Conservation (phyloP, 2,329 filamentous ascomycete species). For the Hymenoscyphus repandus region DNA sequence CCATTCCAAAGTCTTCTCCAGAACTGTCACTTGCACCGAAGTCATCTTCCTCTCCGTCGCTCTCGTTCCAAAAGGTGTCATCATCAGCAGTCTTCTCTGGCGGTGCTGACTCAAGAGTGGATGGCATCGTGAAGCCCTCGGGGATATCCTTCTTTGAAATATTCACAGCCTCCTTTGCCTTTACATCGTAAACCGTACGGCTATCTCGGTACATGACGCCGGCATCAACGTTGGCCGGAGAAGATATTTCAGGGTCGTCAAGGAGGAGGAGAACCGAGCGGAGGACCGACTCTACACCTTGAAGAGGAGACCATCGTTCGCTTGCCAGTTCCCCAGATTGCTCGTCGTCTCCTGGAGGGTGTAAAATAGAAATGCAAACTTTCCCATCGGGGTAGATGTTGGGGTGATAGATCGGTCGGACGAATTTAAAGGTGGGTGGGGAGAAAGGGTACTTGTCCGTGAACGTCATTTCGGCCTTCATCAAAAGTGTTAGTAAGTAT, state of each 20-base stretch:
- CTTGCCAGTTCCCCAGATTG: slow-evolving; percentile 86
- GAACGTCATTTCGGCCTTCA: slow-evolving; percentile 76
- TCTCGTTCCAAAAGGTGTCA: slow-evolving; percentile 77
- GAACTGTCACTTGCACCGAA: slow-evolving; percentile 68
- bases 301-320: slow-evolving; percentile 91
- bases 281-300: slow-evolving; percentile 90
- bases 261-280: slow-evolving; percentile 88
- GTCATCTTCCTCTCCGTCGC: slow-evolving; percentile 63
- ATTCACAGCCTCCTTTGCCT: slow-evolving; percentile 65
- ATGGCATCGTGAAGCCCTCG: slow-evolving; percentile 75
- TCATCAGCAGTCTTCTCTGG: slow-evolving; percentile 64
- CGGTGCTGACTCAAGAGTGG: slow-evolving; percentile 56
- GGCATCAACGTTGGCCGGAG: slow-evolving; percentile 91
- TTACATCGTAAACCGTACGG: slow-evolving; percentile 61
- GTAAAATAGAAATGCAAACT: slow-evolving; percentile 94
- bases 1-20: slow-evolving; percentile 55
- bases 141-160: slow-evolving; percentile 76
- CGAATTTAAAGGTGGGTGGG: slow-evolving; percentile 85
- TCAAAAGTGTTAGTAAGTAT: slow-evolving; percentile 5
- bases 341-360: slow-evolving; percentile 84
- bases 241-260: slow-evolving; percentile 89
- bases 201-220: slow-evolving; percentile 78
- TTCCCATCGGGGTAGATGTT: slow-evolving; percentile 90
- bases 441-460: slow-evolving; percentile 83
- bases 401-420: slow-evolving; percentile 76